A percentile compares a stretch with the other conserved stretches of the same genome.
phyloP scores from a whole-genome alignment of 306 rosid genomes.

The Quercus wislizeni region DNA sequence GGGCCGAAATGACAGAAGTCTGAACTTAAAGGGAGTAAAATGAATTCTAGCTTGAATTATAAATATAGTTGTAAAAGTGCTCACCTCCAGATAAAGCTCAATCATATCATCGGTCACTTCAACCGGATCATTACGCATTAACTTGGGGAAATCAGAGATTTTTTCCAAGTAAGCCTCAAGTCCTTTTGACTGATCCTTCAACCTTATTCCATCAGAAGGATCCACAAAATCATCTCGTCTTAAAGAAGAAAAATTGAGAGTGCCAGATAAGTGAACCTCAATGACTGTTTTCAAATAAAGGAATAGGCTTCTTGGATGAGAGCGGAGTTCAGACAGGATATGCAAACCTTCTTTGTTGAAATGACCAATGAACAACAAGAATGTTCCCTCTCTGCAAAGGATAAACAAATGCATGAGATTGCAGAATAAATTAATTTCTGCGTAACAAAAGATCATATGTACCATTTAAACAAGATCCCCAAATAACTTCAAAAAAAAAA shows the following conservation, averaged over 20 bases:
- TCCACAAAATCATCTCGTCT: slow-evolving; percentile 42
- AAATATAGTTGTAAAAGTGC: slow-evolving; percentile 18
- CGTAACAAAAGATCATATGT: not conserved
- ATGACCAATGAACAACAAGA: slow-evolving; percentile 67
- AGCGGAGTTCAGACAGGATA: slow-evolving; percentile 60
- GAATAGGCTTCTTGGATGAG: slow-evolving; percentile 81
- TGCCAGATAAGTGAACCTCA: slow-evolving; percentile 86
- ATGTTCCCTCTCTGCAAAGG: slow-evolving; percentile 65
- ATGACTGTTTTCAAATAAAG: slow-evolving; percentile 84
- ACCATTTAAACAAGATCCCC: not conserved
- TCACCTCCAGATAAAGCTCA: slow-evolving; percentile 96
- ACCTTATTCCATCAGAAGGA: slow-evolving; percentile 30
- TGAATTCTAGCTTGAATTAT: slow-evolving; percentile 11
- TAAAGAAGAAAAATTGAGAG: slow-evolving; percentile 60
- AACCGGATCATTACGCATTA: slow-evolving; percentile 67
- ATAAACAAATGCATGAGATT: slow-evolving; percentile 23
- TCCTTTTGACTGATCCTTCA: slow-evolving; percentile 55
- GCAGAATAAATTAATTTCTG: not conserved
- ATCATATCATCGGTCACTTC: slow-evolving; percentile 79
- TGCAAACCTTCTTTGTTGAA: slow-evolving; percentile 63
- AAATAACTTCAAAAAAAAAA: not conserved
- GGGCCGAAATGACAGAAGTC: too few relatives aligned
- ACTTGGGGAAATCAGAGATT: slow-evolving; percentile 75
- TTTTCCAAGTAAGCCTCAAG: slow-evolving; percentile 63
- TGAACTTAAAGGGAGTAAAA: not conserved